Percentiles rank a stretch among this genome's conserved stretches.
phyloP scores from a whole-genome alignment of 2,329 filamentous ascomycete species.

The Trichophyton benhamiae region DNA sequence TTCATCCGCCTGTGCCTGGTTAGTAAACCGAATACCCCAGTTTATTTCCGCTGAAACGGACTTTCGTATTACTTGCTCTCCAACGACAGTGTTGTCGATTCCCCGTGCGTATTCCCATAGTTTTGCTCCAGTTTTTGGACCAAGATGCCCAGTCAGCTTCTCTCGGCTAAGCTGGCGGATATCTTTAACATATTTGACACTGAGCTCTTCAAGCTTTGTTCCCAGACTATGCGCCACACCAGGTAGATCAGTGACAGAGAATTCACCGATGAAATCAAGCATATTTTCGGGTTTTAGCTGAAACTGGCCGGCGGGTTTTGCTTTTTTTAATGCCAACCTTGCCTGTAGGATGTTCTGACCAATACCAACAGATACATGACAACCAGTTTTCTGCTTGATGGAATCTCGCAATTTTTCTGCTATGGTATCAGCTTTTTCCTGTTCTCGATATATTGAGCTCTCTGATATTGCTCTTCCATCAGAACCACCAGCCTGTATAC shows the following conservation, averaged over 20 bases:
- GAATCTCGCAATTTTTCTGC: slow-evolving; percentile 53
- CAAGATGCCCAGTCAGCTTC: slow-evolving; percentile 57
- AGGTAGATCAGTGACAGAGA: slow-evolving; percentile 70
- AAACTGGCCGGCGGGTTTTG: slow-evolving; percentile 87
- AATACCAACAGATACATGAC: slow-evolving; percentile 84
- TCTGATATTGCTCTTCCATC: slow-evolving; percentile 54
- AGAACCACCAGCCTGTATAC: slow-evolving; percentile 53
- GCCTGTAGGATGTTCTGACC: slow-evolving; percentile 82
- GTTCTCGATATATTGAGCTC: slow-evolving; percentile 61
- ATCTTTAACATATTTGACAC: slow-evolving; percentile 70
- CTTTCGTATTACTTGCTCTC: slow-evolving; percentile 73
- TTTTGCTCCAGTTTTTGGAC: slow-evolving; percentile 85
- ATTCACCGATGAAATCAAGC: slow-evolving; percentile 59
- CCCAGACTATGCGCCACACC: slow-evolving; percentile 87
- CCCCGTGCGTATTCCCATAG: slow-evolving; percentile 83
- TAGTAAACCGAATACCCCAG: slow-evolving; percentile 94
- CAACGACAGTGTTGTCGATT: slow-evolving; percentile 74
- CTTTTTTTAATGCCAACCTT: slow-evolving; percentile 78
- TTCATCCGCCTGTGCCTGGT: slow-evolving; percentile 81
- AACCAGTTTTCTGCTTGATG: slow-evolving; percentile 64
- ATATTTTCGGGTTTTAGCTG: slow-evolving; percentile 74
- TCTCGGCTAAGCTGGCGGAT: slow-evolving; percentile 67
- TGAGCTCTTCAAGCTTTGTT: slow-evolving; percentile 76
- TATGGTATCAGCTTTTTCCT: slow-evolving; percentile 63
- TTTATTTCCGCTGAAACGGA: slow-evolving; percentile 96